Evolutionary conservation across 768 basidiomycete species (phyloP), one percentile per base, ranked within the genome.

Genomic region (Russula ochroleuca): DNA sequence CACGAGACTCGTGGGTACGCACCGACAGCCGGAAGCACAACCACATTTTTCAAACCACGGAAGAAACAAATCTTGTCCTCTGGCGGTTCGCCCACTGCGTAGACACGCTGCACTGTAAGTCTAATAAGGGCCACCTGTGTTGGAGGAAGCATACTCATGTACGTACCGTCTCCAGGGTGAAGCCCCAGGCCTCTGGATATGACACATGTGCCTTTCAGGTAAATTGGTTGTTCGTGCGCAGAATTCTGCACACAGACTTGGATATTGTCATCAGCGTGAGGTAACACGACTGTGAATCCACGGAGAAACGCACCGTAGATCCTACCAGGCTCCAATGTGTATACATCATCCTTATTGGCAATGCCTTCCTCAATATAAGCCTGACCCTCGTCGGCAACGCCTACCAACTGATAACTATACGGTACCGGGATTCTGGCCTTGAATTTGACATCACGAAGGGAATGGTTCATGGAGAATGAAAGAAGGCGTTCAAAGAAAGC

Each of bases 351-450:
- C 13, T 43, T 14, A 4, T 35, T 5, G 2, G 28, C 28, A 28
- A n/a, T 7, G 2, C 55, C 45, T 21, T 25, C 59, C 1, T 6
- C 28, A 5, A 57, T 57, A 15, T 57, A 57, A 7, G 41, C 55
- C 6, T 5, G 31, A 13, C 89, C 89, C 73, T 93, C 90, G 69
- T 94, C 92, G 3, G 89, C 87, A 8, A 93, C 81, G 1, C 92
- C 92, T 11, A 92, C 88, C 2, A 94, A 78, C 35, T 85, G 77
- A 62, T 83, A 84, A 63, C 85, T 85, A 0, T 84, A 74, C 0
- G 85, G 85, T 7, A 94, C 80, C 7, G 79, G 83, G 33, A 94
- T 88, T 13, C 90, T 79, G 0, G 91, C 92, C 41, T 79, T 76
- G 68, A 89, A 83, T 68, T 92, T 93, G 69, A 93, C 83, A 49